phyloP scores from a whole-genome alignment of 495 filamentous ascomycete species.

The Aspergillus baeticus region DNA sequence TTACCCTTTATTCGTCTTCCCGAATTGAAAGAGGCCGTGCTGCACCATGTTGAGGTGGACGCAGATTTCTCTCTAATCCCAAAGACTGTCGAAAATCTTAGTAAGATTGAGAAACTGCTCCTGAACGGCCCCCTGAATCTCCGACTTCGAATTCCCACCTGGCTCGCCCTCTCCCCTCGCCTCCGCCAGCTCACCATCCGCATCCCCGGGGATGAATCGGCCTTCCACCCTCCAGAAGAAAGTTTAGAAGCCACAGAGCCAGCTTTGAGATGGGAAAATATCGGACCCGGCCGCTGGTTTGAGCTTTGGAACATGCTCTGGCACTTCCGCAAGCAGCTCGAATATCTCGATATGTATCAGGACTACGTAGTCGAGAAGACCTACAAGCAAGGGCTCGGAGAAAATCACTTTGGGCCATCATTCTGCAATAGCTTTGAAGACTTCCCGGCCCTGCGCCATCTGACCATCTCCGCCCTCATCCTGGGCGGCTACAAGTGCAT shows the following conservation, averaged over 20 bases:
- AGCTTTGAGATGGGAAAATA: background rate
- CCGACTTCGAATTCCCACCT: background rate
- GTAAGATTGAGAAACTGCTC: background rate
- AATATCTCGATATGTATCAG: constrained; percentile 1
- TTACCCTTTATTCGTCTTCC: background rate
- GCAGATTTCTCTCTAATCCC: background rate
- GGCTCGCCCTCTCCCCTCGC: background rate
- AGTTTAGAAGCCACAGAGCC: too few species aligned
- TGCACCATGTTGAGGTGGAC: background rate
- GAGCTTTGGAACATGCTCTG: background rate
- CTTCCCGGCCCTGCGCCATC: background rate
- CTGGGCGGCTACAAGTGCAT: background rate
- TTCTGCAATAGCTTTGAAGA: background rate
- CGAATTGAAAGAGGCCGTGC: background rate
- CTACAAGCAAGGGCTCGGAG: background rate
- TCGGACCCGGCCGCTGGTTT: background rate
- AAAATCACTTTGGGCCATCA: background rate
- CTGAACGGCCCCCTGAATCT: background rate
- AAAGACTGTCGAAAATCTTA: background rate
- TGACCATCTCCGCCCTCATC: background rate
- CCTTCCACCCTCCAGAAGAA: too few species aligned
- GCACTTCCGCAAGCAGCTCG: background rate
- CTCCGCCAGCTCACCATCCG: background rate
- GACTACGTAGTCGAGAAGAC: background rate
- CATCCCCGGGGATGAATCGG: background rate